Base-by-base conservation (phyloP, 2,329 filamentous ascomycete species). In the Hirsutella rhossiliensis region DNA sequence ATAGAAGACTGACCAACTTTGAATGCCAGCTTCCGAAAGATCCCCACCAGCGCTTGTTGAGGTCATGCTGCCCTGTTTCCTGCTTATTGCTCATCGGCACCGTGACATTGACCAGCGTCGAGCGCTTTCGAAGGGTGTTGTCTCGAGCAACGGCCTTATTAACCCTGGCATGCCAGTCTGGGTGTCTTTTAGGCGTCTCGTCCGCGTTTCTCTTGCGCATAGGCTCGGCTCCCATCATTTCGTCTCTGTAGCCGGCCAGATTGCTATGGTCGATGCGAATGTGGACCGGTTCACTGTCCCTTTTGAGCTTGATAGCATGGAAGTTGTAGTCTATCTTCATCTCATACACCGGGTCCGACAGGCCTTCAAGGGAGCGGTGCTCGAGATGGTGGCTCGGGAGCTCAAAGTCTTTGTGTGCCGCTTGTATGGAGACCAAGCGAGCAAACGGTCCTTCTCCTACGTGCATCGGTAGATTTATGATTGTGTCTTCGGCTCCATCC, bases 251-350 rank as follows among this genome's bases (percentile, higher is more conserved):
- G n/a, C 41, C 34, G 32, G 13, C 32, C 7, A 43, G 27, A 12
- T 43, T 43, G 11, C 32, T 43, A 13, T 43, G 38, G 18, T 43
- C 41, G 12, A 43, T 23, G 12, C 41, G 41, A 23, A 43, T 28
- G 27, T 38, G 34, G n/a, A 43, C 36, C 9, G 32, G 32, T 7
- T 43, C 19, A 4, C 15, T 15, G 11, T 30, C 11, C 17, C 23
- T 13, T 19, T 30, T 38, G 8, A 9, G 20, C 20, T n/a, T 19
- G 23, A 43, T 38, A 5, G 20, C 28, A 7, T 38, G 30, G 13
- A 43, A 43, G 34, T 30, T 13, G 34, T 43, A 43, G 27, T 43
- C 41, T 3, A 43, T 30, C 32, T 37, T 37, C 7, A 43, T 8
- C 17, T 43, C 34, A 11, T 43, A 43, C n/a, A 43, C 34, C 19